A percentile compares a stretch with the other conserved stretches of the same genome.
phyloP scores from a whole-genome alignment of 306 rosid genomes.

The Hylodesmum podocarpum region DNA sequence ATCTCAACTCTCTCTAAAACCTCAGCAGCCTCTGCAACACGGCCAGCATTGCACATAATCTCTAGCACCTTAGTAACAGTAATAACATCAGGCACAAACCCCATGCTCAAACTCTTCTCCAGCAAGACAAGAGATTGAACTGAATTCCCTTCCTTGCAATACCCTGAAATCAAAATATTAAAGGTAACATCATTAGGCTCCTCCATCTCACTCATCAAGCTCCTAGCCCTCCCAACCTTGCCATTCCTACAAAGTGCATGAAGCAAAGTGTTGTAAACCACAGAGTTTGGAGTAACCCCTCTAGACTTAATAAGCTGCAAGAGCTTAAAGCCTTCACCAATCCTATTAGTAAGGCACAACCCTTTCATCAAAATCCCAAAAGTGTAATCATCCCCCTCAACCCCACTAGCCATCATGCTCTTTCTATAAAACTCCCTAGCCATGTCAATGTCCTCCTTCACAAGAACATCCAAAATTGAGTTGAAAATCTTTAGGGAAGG shows the following conservation, averaged over 20 bases:
- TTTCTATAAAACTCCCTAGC: conserved; percentile 75
- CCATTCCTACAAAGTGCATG: conserved; percentile 79
- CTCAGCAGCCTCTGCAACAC: conserved; percentile 60
- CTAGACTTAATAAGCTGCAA: conserved; percentile 65
- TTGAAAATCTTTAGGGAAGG: conserved; percentile 69
- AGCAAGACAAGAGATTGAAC: conserved; percentile 70
- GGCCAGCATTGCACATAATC: conserved; percentile 57
- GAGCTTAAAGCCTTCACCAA: conserved; percentile 73
- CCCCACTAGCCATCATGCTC: conserved; percentile 63
- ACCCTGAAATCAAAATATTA: conserved; percentile 62
- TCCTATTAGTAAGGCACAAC: conserved; percentile 65
- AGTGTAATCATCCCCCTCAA: conserved; percentile 66
- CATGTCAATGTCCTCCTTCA: conserved; percentile 70
- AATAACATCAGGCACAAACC: conserved; percentile 67
- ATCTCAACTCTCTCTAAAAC: conserved; percentile 64
- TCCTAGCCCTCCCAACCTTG: conserved; percentile 76
- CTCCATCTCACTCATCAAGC: conserved; percentile 74
- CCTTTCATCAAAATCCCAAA: conserved; percentile 79
- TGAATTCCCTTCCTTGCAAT: conserved; percentile 63
- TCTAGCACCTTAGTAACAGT: conserved; percentile 62
- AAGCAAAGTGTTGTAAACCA: conserved; percentile 70
- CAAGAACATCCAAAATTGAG: conserved; percentile 68
- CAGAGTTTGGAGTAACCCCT: conserved; percentile 57
- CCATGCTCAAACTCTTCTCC: conserved; percentile 61
- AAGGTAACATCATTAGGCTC: conserved; percentile 63